Evolutionary conservation across 106 monocot species (phyloP).

Genomic region (Dendrobium chrysotoxum): DNA sequence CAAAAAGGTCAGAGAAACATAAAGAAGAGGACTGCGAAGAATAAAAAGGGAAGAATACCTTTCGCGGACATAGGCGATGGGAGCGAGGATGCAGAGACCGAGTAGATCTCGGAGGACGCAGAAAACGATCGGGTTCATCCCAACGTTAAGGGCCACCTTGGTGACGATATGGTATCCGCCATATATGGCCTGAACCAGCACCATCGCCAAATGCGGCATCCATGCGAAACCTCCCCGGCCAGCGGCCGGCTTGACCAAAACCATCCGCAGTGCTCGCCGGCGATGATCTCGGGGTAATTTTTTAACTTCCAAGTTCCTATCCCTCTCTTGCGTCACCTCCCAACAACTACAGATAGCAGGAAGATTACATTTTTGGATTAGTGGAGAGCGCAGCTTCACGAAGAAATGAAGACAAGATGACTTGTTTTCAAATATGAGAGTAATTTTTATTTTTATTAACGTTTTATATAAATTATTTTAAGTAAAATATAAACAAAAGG

Average conservation of each 20-base stretch:
- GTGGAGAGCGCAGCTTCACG: too few species aligned
- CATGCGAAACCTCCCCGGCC: slow-evolving; percentile 3
- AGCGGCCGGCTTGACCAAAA: background rate
- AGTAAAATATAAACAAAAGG: too few species aligned
- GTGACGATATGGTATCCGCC: slow-evolving; percentile 70
- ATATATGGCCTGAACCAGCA: slow-evolving; percentile 34
- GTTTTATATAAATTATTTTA: too few species aligned
- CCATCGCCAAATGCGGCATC: slow-evolving; percentile 54
- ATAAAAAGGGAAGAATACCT: slow-evolving; percentile 1
- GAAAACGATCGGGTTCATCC: slow-evolving; percentile 65
- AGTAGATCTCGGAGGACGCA: slow-evolving; percentile 51
- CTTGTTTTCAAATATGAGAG: too few species aligned
- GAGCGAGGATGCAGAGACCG: slow-evolving; percentile 39
- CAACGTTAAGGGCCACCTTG: slow-evolving; percentile 48
- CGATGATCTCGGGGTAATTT: background rate
- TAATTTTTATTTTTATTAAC: too few species aligned
- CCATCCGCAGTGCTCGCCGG: background rate
- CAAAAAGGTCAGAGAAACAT: background rate
- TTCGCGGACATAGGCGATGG: slow-evolving; percentile 39
- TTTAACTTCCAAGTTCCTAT: background rate
- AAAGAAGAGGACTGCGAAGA: background rate
- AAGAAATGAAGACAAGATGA: too few species aligned
- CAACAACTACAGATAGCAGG: background rate
- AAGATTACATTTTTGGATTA: too few species aligned
- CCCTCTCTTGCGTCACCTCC: background rate